phyloP scores from a whole-genome alignment of 129 eudicot genomes.

The Chrysanthemum seticuspe region DNA sequence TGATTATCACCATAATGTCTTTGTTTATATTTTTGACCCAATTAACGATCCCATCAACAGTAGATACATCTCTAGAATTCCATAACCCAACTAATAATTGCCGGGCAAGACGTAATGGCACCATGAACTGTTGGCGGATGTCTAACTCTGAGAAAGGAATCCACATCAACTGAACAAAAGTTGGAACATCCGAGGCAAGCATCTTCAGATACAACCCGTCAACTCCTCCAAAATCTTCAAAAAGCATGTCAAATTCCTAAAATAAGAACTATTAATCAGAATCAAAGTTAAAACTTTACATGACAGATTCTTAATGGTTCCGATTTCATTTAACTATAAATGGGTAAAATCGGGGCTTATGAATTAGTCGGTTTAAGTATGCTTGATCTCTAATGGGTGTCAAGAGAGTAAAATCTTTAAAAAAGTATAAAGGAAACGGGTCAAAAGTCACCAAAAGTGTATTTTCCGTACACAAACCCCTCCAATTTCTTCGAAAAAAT shows the following conservation, averaged over 20 bases:
- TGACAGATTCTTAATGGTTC: neutral
- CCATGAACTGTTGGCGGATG: conserved; percentile 52
- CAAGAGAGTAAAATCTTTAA: too few species aligned
- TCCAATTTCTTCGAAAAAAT: too few species aligned
- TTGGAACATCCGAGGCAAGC: conserved; percentile 78
- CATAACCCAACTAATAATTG: conserved; percentile 47
- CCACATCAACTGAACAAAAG: conserved; percentile 76
- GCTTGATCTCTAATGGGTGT: too few species aligned
- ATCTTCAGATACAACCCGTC: conserved; percentile 76
- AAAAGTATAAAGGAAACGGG: too few species aligned
- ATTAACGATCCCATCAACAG: conserved; percentile 27
- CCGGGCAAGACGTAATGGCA: conserved; percentile 40
- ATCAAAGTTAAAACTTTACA: conserved; percentile 17
- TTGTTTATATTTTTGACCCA: conserved; percentile 39
- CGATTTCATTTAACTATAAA: too few species aligned
- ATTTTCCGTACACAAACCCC: too few species aligned
- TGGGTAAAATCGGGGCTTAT: too few species aligned
- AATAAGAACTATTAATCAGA: conserved; percentile 20
- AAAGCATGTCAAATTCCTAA: conserved; percentile 70
- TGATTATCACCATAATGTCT: conserved; percentile 54
- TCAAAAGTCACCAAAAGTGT: too few species aligned
- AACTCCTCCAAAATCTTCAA: conserved; percentile 89
- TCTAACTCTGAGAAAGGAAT: conserved; percentile 76
- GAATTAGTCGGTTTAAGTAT: too few species aligned
- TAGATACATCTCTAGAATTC: conserved; percentile 36